Evolutionary conservation across 306 rosid species (phyloP), one percentile per base, ranked within the genome.

Genomic region (Fagus crenata): DNA sequence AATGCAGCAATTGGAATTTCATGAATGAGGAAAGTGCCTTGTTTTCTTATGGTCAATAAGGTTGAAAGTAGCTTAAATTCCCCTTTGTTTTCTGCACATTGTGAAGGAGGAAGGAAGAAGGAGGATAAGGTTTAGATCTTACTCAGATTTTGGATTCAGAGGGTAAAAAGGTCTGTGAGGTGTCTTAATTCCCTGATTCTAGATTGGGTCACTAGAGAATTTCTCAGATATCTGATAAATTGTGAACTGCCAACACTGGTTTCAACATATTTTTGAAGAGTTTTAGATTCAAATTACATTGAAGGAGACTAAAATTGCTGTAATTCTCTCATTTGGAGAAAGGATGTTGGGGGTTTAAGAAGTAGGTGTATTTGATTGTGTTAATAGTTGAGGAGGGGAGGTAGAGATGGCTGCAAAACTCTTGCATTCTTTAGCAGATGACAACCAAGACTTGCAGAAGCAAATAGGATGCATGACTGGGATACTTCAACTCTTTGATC

Each of bases 401-500:
- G 72, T 55, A 65, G 86, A 84, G 35, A 93, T 93, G 98, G 96
- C 98, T 53, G 96, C 97, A 78, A 93, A 93, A 74, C 88, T 90
- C 18, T 85, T 93, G 49, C 96, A 89, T 71, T 93, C 98, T 70
- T 89, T 93, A 82, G 94, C 98, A 60, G 98, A 93, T 75, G 97
- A 93, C 51, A 93, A 88, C 43, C 90, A 92, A 81, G 98, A 92
- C 90, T 87, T 92, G 84, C 97, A 90, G 85, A 86, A 90, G 91
- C 98, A 93, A 86, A 93, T 93, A 31, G 98, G 98, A 71, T 92
- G 97, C 75, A 92, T 93, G 97, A 86, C 91, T 22, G 97, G 97
- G 74, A 93, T 93, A 80, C 81, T 93, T 79, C 96, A 93, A 43
- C 85, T 92, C 64, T 93, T 93, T 31, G 97, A 93, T 84, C 97